Evolutionary conservation across 2,329 filamentous ascomycete genomes (phyloP), one percentile per base, ranked within the genome.

Genomic region (Aspergillus sp.): DNA sequence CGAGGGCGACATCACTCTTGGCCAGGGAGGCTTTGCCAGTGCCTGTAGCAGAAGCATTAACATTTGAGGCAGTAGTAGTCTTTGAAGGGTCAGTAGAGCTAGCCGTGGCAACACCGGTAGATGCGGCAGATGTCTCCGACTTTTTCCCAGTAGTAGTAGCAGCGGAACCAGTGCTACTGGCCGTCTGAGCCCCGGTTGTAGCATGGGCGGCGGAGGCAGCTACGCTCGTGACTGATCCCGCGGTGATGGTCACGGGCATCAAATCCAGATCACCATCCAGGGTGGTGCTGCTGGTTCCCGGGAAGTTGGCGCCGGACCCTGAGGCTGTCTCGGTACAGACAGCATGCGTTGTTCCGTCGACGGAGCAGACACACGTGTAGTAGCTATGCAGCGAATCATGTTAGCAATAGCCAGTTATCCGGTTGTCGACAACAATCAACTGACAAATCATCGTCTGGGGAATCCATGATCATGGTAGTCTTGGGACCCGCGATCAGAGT

Each of bases 211-310:
- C 30, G 13, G 60, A 39, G 8, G 57, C 51, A 30, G 58, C 39
- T n/a, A 36, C 54, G 30, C 58, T 51, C 2, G 61, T 65, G 30
- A 50, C 44, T 1, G 59, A 59, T 0, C 62, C 67, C 1, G 62
- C 62, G 3, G 68, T 71, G 47, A 72, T 59, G 8, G 66, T 71
- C 2, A 72, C 68, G 2, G 65, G 64, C 25, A 69, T 42, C 0
- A 58, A 49, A 5, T 27, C 39, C 21, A 69, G 48, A 17, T 66
- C 58, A 5, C 54, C 48, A 8, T 39, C 55, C 7, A 61, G 21
- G 3, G 64, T 63, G 19, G 32, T 52, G 5, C 60, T 64, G 25
- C 52, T 55, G 3, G 62, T 65, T 5, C 63, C 62, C 0, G 65
- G 62, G 36, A 63, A 64, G n/a, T 62, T 64, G 15, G 63, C 61